Base-by-base conservation (phyloP, 2,329 filamentous ascomycete genomes). In the Colletotrichum chrysophilum region DNA sequence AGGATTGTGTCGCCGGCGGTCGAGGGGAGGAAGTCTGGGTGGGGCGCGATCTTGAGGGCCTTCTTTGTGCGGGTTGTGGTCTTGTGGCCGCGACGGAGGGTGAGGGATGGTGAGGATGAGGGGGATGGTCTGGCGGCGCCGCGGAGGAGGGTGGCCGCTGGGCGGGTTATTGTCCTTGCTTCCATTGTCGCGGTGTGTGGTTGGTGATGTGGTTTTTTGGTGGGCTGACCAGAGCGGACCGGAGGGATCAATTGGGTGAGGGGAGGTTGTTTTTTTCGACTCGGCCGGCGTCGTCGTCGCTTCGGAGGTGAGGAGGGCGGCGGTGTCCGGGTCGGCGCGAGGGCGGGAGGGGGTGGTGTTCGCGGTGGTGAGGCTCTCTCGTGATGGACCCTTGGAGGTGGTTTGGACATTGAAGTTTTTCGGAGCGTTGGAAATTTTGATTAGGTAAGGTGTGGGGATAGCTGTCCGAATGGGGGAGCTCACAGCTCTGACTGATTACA, bases 1-100 rank as follows among this genome's bases (percentile, higher is more conserved):
- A 89, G 83, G 79, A 89, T 86, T 74, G 85, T 83, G 79, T 87
- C 82, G 78, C 84, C 80, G 34, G 34, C 14, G 30, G n/a, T n/a
- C 73, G 83, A 82, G 43, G 82, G 85, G 55, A 91, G 84, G 83
- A 93, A 93, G 78, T 91, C 91, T 48, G 89, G 85, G 85, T 93
- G 91, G 65, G 92, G 91, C 14, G 89, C 84, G 79, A 93, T 87
- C 81, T 91, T 92, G 80, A 92, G 88, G 62, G 88, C 84, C 72
- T 89, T 88, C 84, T 90, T 91, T 58, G 89, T 91, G 71, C 91
- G 89, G 68, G 86, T 82, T 4, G 88, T 84, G 34, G 89, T 89
- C 81, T 92, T 88, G 83, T 90, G 86, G 65, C 75, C 74, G 38
- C 89, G 84, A 76, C 86, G 85, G 71, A 79, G 79, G 66, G 38